phyloP scores from a whole-genome alignment of 805 yeast species.

The Priceomyces carsonii region DNA sequence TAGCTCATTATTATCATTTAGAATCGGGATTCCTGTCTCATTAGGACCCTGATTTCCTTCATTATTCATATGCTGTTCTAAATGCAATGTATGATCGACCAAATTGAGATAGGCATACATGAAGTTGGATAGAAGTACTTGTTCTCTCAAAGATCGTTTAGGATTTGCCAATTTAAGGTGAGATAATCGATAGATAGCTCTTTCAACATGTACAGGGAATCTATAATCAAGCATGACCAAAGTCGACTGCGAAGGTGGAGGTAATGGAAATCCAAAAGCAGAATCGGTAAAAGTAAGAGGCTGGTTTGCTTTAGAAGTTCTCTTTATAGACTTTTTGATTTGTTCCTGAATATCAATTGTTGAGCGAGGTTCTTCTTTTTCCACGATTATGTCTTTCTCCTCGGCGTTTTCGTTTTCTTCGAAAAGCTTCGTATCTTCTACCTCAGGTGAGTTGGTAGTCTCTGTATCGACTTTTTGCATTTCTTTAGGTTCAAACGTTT shows the following conservation, averaged over 20 bases:
- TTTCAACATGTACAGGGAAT: slow-evolving; percentile 91
- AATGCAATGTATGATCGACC: slow-evolving; percentile 85
- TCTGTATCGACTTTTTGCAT: too few species aligned
- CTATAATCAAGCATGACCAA: slow-evolving; percentile 80
- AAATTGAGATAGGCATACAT: slow-evolving; percentile 96
- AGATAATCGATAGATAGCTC: slow-evolving; percentile 91
- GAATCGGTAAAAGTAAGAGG: slow-evolving; percentile 63
- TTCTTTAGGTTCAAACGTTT: too few species aligned
- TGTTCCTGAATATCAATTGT: slow-evolving; percentile 45
- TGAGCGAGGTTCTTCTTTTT: slow-evolving; percentile 18
- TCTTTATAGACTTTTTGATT: slow-evolving; percentile 40
- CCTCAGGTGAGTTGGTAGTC: too few species aligned
- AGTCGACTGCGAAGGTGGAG: slow-evolving; percentile 76
- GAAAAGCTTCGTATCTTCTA: too few species aligned
- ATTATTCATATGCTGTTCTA: slow-evolving; percentile 49
- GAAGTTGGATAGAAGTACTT: slow-evolving; percentile 89
- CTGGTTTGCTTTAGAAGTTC: slow-evolving; percentile 45
- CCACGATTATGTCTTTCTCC: background rate
- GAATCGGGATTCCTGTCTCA: too few species aligned
- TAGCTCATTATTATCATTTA: too few species aligned
- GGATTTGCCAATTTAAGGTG: slow-evolving; percentile 95
- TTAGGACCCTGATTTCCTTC: slow-evolving; percentile 1
- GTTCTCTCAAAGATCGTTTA: slow-evolving; percentile 85
- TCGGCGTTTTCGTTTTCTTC: too few species aligned
- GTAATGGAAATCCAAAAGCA: slow-evolving; percentile 85